Percentiles rank a stretch among this genome's conserved stretches.
Evolutionary conservation across 148 eudicot species (phyloP).

Genomic region (Rhododendron henanense): DNA sequence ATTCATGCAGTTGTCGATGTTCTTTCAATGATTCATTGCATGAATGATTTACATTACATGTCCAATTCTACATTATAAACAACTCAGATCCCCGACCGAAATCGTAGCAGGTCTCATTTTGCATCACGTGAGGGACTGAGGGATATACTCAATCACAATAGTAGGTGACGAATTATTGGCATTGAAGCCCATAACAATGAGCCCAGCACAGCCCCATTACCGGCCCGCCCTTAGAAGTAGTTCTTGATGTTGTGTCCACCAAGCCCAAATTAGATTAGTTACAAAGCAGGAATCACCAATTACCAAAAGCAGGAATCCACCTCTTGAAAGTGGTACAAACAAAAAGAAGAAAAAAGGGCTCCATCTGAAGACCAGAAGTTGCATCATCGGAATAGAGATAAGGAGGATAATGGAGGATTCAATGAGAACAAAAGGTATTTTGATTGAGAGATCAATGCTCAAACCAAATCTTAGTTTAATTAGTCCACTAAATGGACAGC

Average conservation of each 20-base stretch:
- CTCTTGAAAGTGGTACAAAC: neutral
- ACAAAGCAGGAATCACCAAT: neutral
- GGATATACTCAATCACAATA: neutral
- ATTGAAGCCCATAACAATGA: neutral
- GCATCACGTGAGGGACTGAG: neutral
- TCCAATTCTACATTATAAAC: neutral
- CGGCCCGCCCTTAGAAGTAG: neutral
- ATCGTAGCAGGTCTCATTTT: neutral
- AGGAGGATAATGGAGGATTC: neutral
- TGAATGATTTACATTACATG: neutral
- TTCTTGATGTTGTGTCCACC: neutral
- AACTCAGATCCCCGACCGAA: neutral
- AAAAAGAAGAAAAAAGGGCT: neutral
- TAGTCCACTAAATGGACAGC: neutral
- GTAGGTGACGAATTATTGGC: neutral
- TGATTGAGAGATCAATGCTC: neutral
- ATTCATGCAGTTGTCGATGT: neutral
- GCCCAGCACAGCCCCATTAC: neutral
- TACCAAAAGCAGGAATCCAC: neutral
- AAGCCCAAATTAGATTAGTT: neutral
- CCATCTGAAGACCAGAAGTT: neutral
- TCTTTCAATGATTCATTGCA: neutral
- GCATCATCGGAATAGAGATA: neutral
- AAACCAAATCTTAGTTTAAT: neutral
- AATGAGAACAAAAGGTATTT: neutral